Conservation (phyloP, 2,329 filamentous ascomycete genomes). For the Fusarium oligoseptatum region DNA sequence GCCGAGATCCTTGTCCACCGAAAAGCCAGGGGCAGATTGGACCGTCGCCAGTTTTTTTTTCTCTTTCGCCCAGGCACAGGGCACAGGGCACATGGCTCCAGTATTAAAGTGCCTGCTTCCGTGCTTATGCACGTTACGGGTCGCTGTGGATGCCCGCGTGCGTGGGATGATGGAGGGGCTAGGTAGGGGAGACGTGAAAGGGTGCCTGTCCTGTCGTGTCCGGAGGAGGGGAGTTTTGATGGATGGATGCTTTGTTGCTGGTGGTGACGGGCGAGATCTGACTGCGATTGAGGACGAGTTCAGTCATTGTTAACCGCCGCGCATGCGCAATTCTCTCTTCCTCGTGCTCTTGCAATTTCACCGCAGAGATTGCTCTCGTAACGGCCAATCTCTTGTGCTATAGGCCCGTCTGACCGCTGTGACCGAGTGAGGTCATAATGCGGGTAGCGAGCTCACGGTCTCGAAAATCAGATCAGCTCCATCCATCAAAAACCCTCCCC, state of each 20-base stretch:
- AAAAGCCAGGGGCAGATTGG: slow-evolving; percentile 42
- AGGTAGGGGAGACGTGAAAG: not conserved
- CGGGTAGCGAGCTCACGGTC: slow-evolving; percentile 28
- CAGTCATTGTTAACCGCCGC: not conserved
- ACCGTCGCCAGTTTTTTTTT: slow-evolving; percentile 16
- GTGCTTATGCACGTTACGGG: slow-evolving; percentile 37
- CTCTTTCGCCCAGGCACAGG: slow-evolving; percentile 26
- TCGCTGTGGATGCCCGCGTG: slow-evolving; percentile 32
- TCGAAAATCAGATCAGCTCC: slow-evolving; percentile 33
- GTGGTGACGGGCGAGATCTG: not conserved
- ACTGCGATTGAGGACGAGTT: not conserved
- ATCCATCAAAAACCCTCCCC: not conserved
- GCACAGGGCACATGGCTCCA: slow-evolving; percentile 33
- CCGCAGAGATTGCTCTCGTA: slow-evolving; percentile 8
- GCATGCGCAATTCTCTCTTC: not conserved
- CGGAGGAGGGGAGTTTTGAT: not conserved
- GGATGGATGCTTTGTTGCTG: not conserved
- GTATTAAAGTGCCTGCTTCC: slow-evolving; percentile 43
- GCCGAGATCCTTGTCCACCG: slow-evolving; percentile 30
- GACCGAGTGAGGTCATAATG: slow-evolving; percentile 38
- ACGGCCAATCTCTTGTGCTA: slow-evolving; percentile 7
- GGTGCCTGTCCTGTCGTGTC: slow-evolving; percentile 3
- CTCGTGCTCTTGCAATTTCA: not conserved
- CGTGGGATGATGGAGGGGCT: slow-evolving; percentile 28
- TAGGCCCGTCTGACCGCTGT: slow-evolving; percentile 16